phyloP scores from a whole-genome alignment of 2,329 filamentous ascomycete species.

The Aspergillus glaucus region DNA sequence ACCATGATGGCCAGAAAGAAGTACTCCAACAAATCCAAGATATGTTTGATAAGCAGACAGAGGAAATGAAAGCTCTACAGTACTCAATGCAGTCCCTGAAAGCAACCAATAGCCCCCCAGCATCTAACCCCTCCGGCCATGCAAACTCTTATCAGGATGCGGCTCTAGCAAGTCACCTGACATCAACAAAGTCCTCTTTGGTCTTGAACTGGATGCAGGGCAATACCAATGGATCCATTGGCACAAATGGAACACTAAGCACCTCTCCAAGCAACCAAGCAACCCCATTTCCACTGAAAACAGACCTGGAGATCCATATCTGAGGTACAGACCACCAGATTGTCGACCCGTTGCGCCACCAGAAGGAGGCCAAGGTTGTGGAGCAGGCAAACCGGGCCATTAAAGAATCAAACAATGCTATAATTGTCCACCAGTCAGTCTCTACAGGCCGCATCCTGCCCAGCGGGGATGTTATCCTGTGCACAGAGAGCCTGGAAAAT shows the following conservation, averaged over 20 bases:
- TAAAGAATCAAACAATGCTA: not conserved
- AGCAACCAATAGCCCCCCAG: not conserved
- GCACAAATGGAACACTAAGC: not conserved
- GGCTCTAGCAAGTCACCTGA: not conserved
- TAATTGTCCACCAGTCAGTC: not conserved
- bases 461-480: not conserved
- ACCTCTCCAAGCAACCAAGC: not conserved
- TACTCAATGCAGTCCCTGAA: not conserved
- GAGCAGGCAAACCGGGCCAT: not conserved
- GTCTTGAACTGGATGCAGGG: not conserved
- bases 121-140: not conserved
- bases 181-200: not conserved
- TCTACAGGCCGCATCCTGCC: not conserved
- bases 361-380: not conserved
- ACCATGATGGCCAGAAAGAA: too few relatives aligned
- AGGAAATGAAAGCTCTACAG: too few relatives aligned
- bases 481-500: not conserved
- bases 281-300: not conserved
- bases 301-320: not conserved
- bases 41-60: too few relatives aligned
- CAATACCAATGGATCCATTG: not conserved
- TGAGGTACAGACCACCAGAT: not conserved
- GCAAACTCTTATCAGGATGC: not conserved
- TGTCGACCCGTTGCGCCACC: not conserved
- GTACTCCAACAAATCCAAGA: too few relatives aligned